Base-by-base conservation (phyloP, 805 yeast species). In the Metschnikowia arizonensis region DNA sequence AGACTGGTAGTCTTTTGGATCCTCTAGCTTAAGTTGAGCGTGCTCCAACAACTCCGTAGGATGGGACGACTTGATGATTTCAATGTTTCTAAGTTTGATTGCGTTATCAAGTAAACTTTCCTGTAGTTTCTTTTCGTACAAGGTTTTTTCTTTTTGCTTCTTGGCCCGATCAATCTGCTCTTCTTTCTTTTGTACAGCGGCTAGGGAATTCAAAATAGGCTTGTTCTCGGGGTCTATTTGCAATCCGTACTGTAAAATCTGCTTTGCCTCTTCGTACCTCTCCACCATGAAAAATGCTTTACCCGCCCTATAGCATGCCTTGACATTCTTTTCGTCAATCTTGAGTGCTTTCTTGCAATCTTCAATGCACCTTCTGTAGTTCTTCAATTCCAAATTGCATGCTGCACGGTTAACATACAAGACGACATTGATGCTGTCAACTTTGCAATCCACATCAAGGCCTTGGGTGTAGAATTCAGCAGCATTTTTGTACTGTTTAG, bases 401-500 rank as follows among this genome's bases (percentile, higher is more conserved):
- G 96, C 97, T 1, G 98, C 96, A 48, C 96, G 76, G 63, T 93
- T 93, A 45, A 83, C 68, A 51, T 74, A 82, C 39, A 93, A 71
- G 0, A 91, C 81, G 3, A 79, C 76, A 30, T 78, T 78, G 21
- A 88, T 66, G 4, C 66, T 70, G 11, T 65, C 63, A 12, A 74
- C 83, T 4, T 74, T 80, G 58, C 88, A 79, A 37, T 80, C 77
- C 30, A 85, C 79, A 10, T 81, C 88, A 21, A 93, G 57, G 1
- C 95, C 98, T 59, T 86, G 82, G 28, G 83, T 81, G 58, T 93
- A 93, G 57, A 72, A 83, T 44, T 79, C 84, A 33, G 87, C 71
- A 0, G 99, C 99, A 51, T 80, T 79, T 45, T 78, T 75, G 65
- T 77, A 93, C 56, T 82, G 79, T 55, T 83, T 87, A 8, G 69